Conservation (phyloP, 2,329 filamentous ascomycete species). For the Xylaria sp. region DNA sequence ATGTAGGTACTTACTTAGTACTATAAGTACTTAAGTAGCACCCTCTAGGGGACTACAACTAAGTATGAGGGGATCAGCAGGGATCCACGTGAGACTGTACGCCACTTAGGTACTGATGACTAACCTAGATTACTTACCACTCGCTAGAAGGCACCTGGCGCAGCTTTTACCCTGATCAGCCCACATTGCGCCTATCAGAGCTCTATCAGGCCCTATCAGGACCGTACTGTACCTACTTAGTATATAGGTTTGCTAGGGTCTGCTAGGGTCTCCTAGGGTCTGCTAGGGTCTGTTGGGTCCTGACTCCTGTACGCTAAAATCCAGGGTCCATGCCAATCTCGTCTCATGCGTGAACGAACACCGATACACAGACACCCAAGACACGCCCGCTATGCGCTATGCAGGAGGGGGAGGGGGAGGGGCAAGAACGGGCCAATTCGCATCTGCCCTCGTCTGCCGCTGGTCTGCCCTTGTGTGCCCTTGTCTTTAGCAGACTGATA, state of each 20-base stretch:
- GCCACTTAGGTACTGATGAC: too few species aligned
- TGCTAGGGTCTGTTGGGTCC: background rate
- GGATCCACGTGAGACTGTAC: background rate
- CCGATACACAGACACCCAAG: slow-evolving; percentile 2
- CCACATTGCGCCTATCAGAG: background rate
- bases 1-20: too few species aligned
- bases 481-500: background rate
- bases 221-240: background rate
- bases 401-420: slow-evolving; percentile 24
- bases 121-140: background rate
- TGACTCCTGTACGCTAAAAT: background rate
- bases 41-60: background rate
- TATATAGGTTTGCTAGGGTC: slow-evolving; percentile 3
- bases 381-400: background rate
- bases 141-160: background rate
- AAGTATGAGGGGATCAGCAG: background rate
- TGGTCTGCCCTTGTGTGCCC: background rate
- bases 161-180: slow-evolving; percentile 3
- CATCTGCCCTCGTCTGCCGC: slow-evolving; percentile 6
- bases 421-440: slow-evolving; percentile 16
- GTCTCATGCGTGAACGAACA: slow-evolving; percentile 7
- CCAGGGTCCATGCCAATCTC: slow-evolving; percentile 18
- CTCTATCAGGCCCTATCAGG: background rate
- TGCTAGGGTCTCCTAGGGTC: background rate
- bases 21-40: too few species aligned